Evolutionary conservation across 108 stramenopile genomes (phyloP), one percentile per base, ranked within the genome.

Genomic region (Poteriospumella lacustris): DNA sequence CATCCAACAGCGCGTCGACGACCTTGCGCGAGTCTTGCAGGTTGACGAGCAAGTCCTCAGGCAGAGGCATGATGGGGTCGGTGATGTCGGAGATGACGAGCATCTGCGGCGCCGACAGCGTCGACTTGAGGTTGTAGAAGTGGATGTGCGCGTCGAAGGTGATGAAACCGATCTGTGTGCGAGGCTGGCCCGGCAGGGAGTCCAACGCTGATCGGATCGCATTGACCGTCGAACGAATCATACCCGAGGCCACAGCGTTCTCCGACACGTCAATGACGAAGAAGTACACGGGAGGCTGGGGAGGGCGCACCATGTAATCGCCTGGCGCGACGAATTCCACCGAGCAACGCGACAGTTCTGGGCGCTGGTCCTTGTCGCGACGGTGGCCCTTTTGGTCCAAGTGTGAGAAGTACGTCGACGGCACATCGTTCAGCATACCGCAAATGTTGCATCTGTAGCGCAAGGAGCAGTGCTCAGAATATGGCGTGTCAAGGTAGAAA

Each of bases 291-390:
- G 96, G 95, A 29, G 96, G 93, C 80, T 96, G 95, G 0, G 98
- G 98, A 34, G 98, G 94, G 38, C 98, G 93, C 1, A 99, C 95
- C 96, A 97, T 99, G 90, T 99, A 99, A 81, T 99, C 96, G 39
- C 85, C 84, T 0, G 96, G 95, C 39, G 97, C 97, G 38, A 78
- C 80, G 68, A 76, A n/a, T 9, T 19, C 28, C 29, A 28, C 1
- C 31, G 0, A 26, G 15, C 42, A 31, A 9, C 12, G 15, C 28
- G 62, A 12, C 0, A 98, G 85, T 86, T 99, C 97, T 0, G 97
- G 96, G 38, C 96, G 91, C 77, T 97, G 85, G 24, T 85, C 87
- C 19, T 81, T 78, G 81, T 99, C 97, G 5, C 89, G 82, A 64
- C 97, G 89, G 58, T 88, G 89, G 0, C 94, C 94, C 29, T 87